Conservation (phyloP, 2,329 filamentous ascomycete species). For the Anisogramma anomala region DNA sequence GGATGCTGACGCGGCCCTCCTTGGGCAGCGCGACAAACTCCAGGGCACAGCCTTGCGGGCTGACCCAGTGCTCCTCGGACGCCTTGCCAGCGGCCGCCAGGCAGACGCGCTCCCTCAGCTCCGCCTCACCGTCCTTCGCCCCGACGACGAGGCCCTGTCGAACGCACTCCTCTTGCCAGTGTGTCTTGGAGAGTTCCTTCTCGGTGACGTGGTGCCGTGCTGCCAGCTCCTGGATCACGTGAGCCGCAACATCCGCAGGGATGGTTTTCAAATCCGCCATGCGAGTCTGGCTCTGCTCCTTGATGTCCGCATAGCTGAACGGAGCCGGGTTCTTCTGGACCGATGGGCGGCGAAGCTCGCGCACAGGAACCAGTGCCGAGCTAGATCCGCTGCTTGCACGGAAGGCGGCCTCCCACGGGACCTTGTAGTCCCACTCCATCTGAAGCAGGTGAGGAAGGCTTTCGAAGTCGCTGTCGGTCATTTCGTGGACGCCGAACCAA, state of each 20-base stretch:
- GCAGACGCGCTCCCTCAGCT: conserved; percentile 2
- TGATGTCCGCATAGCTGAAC: not conserved
- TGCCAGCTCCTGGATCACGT: too few species aligned
- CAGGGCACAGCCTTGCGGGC: conserved; percentile 7
- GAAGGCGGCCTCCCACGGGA: conserved; percentile 5
- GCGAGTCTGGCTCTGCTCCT: not conserved
- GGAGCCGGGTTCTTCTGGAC: not conserved
- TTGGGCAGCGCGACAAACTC: not conserved
- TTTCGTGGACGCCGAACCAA: conserved; percentile 2
- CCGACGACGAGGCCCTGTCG: conserved; percentile 7
- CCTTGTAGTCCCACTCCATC: conserved; percentile 9
- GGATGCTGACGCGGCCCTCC: conserved; percentile 7
- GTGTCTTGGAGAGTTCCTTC: not conserved
- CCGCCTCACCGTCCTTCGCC: not conserved
- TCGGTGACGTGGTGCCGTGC: not conserved
- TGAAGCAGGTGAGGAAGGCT: conserved; percentile 2
- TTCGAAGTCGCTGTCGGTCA: not conserved
- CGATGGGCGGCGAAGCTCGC: not conserved
- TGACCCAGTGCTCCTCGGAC: conserved; percentile 8
- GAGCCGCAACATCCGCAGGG: too few species aligned
- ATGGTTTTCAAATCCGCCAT: not conserved
- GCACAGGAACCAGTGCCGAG: conserved; percentile 2
- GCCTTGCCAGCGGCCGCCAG: conserved; percentile 2
- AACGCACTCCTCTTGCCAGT: conserved; percentile 11
- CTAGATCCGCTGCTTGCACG: not conserved